Evolutionary conservation across 495 filamentous ascomycete species (phyloP), one percentile per base, ranked within the genome.

Genomic region (Xylaria telfairii): DNA sequence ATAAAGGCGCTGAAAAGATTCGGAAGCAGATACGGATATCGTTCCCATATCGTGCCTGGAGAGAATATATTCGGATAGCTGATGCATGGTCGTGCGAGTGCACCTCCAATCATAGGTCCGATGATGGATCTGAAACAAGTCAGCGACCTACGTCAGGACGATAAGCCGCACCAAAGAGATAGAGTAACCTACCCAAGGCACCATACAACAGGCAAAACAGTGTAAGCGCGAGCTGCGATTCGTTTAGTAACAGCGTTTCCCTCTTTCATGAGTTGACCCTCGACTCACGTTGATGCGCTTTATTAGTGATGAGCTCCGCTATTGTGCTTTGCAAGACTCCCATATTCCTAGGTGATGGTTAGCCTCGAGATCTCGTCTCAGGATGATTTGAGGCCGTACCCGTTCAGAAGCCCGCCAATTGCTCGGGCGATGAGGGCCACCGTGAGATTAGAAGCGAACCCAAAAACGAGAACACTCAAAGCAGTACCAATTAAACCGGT

Each of bases 191-290:
- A 92, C 90, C 96, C 96, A 73, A 99, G 82, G 78, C 94, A 98
- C 96, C 96, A 99, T 34, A 98, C 91, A 74, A 97, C 92, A 1
- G 96, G 96, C 96, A 99, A 97, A 75, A 99, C 93, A 8, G 96
- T 90, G 81, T 94, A 99, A 54, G 94, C 96, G 56, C 91, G 92
- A 67, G 93, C 92, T 93, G 70, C 49, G 9, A 15, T 34, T 57
- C 26, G 49, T 71, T 82, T 67, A 84, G 80, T 71, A 65, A 15
- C 30, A 56, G 42, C 17, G 21, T 46, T 53, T 69, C 34, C 7
- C 3, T 32, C 4, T 56, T 57, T 21, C 15, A 12, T 64, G 44
- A 53, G 46, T 15, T 53, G 32, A 37, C 39, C 41, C 34, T 46
- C 21, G 30, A 85, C 90, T 81, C 80, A 93, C 91, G 91, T 74